Evolutionary conservation across 2,329 filamentous ascomycete genomes (phyloP), one percentile per base, ranked within the genome.

Genomic region (Claviceps arundinis): DNA sequence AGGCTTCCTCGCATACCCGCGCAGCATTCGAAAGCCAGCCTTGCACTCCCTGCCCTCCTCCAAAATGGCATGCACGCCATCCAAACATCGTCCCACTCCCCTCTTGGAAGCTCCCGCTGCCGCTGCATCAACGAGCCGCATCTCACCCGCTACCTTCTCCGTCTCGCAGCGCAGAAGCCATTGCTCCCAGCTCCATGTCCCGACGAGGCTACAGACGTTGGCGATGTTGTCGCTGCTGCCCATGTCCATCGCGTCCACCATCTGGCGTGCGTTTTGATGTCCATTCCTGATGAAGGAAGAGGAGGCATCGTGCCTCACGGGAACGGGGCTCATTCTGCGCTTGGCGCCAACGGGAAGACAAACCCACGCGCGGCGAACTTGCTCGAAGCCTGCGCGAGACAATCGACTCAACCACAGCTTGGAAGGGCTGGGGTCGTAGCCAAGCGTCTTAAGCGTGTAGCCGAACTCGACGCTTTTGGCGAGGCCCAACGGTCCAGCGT

Each of bases 111-210:
- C 65, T 22, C 75, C 71, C 9, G 76, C 65, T 40, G 72, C 74
- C 34, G 75, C 74, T 4, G 70, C 78, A 59, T 80, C 75, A 4
- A 68, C 69, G 24, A 81, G 71, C 11, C 77, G 67, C 55, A 76
- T 67, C 63, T 88, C 83, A 26, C 87, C 85, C 63, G 88, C 73
- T 4, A 74, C 74, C 67, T 78, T 93, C 73, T 96, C 90, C 70
- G 84, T 79, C 70, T 93, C 87, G 61, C 91, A 78, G 62, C 89
- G 87, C 58, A 96, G 71, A 66, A 97, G 78, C 93, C 93, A 98
- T 65, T 88, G 86, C 76, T 98, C 93, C 91, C 90, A 98, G 65
- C 84, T 83, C 83, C 89, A 93, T 26, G 85, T 84, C 4, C 89
- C 93, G 1, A 91, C 81, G 42, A 97, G 71, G 19, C 90, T 90